These are phyloP conservation scores for Vachellia pachyceras DNA, from an alignment of 306 rosid species.

Conservation along the genomic window DNA sequence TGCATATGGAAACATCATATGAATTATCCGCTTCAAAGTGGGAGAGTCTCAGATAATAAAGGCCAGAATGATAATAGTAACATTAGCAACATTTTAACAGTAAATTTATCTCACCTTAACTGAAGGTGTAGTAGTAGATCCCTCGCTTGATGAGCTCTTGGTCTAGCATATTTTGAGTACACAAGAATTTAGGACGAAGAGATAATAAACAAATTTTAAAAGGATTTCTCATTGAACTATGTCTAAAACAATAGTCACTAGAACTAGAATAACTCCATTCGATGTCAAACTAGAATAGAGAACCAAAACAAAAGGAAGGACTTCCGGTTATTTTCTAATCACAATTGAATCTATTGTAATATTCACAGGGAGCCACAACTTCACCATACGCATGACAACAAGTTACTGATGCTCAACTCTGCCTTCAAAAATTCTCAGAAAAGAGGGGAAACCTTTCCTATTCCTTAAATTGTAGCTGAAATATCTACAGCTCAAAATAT, in stretches of 20 bases:
- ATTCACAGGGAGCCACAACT: not conserved
- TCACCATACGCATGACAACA: too few species aligned
- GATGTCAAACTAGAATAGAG: not conserved
- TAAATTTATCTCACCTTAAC: slow-evolving; percentile 52
- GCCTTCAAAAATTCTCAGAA: not conserved
- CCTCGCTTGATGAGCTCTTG: slow-evolving; percentile 66
- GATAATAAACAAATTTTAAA: not conserved
- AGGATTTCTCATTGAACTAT: not conserved
- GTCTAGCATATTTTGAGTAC: slow-evolving; percentile 51
- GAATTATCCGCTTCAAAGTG: not conserved
- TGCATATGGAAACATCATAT: not conserved
- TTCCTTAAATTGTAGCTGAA: not conserved
- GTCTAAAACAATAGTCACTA: not conserved
- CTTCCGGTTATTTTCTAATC: not conserved
- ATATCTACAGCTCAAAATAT: not conserved
- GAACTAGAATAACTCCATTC: slow-evolving; percentile 7
- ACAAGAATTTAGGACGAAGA: slow-evolving; percentile 31
- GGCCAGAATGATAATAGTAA: slow-evolving; percentile 26
- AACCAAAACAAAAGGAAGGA: too few species aligned
- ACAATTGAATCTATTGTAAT: not conserved
- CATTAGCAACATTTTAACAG: slow-evolving; percentile 18
- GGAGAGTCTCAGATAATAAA: not conserved
- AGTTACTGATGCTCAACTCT: not conserved
- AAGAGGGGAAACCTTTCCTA: not conserved
- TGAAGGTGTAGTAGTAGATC: slow-evolving; percentile 58